Base-by-base conservation (phyloP, 768 basidiomycete species). In the Postia placenta region DNA sequence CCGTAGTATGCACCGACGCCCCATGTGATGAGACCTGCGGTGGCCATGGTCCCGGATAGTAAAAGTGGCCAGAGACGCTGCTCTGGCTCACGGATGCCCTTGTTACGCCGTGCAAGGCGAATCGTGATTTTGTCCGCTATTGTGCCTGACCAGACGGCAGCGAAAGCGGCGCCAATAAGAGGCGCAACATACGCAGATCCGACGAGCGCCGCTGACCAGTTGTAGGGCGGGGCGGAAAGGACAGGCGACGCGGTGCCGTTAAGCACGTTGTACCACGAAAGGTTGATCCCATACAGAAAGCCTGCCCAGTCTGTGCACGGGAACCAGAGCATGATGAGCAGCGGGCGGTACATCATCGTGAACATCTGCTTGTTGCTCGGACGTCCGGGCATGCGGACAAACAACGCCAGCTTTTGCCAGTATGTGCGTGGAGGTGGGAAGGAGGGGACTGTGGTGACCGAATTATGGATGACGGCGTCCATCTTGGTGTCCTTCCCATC, bases 41-140 rank as follows among this genome's bases (percentile, higher is more conserved):
- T 54, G 17, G 55, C 54, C 30, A 56, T 45, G 20, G 56, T 6
- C 11, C 56, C 30, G 3, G 58, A 60, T 17, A 56, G 51, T 24
- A 60, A 30, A 51, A 60, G 56, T n/a, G 59, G 51, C 58, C 58
- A 60, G 17, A 60, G 52, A 14, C 58, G 58, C 35, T 60, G 55
- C 27, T 60, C 58, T 9, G 58, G 58, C 28, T 60, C 58, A 12
- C 58, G 48, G n/a, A 54, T 41, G 19, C 58, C 58, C 23, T 5
- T 22, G 4, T 51, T 56, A 26, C 47, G 43, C 24, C 58, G 54
- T 15, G 58, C 58, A 42, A 53, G 53, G 15, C 39, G 46, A 41
- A 60, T 58, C 22, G 58, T 57, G 27, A 57, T 57, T 15, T 48
- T 46, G 15, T 60, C 58, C 1, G 54, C 58, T 5, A 60, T 43